A percentile compares a stretch with the other conserved stretches of the same genome.
Evolutionary conservation across 139 green algal genomes (phyloP).

Genomic region (Chlamydomonas urium): DNA sequence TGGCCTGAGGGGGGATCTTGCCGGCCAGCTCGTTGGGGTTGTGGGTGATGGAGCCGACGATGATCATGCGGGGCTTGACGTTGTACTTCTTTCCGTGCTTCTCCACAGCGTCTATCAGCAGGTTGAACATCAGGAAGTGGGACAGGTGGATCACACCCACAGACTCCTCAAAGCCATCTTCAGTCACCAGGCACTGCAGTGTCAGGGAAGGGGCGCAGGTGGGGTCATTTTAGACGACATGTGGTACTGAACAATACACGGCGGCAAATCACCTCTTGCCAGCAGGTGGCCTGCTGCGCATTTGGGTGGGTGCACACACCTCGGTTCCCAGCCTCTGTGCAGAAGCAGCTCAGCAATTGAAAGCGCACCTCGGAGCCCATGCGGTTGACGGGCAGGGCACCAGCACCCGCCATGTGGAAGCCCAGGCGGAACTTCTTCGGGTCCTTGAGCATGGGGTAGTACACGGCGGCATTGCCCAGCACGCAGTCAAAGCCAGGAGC

Average conservation of each 20-base stretch:
- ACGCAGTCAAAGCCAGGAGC: constrained; percentile 11
- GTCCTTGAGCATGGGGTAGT: constrained; percentile 81
- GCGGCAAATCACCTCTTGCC: no score
- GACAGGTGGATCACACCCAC: constrained; percentile 84
- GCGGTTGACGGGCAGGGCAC: not conserved
- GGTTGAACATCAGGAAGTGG: constrained; percentile 88
- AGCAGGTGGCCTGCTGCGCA: no score
- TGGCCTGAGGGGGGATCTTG: constrained; percentile 87
- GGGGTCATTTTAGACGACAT: no score
- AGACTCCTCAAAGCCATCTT: constrained; percentile 84
- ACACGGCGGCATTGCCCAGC: constrained; percentile 91
- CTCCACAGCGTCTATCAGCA: constrained; percentile 82
- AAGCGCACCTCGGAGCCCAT: constrained; percentile 12
- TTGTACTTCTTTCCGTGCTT: constrained; percentile 40
- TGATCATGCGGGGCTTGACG: constrained; percentile 63
- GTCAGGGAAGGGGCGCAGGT: no score
- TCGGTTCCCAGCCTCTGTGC: no score
- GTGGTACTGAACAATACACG: no score
- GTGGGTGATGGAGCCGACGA: constrained; percentile 89
- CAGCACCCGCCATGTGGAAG: constrained; percentile 18
- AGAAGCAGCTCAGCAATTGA: no score
- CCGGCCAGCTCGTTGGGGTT: constrained; percentile 94
- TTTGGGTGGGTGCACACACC: no score
- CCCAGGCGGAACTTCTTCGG: constrained; percentile 12
- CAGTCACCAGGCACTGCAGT: constrained; percentile 34